Conservation (phyloP, 495 filamentous ascomycete genomes). For the Trypethelium eluteriae region DNA sequence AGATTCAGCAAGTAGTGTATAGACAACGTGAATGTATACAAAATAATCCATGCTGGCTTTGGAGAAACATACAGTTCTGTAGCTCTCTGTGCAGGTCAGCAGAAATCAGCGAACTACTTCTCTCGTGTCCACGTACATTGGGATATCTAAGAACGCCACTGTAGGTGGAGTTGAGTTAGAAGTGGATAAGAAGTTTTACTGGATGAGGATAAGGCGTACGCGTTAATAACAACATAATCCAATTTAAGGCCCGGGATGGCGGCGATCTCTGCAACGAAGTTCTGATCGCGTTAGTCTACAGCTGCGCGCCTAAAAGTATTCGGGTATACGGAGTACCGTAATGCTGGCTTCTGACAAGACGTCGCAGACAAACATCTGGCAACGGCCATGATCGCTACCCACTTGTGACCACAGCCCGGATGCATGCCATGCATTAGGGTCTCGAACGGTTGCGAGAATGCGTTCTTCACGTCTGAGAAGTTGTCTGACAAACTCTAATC, state of each 20-base stretch:
- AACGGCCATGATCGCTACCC: constrained; percentile 35
- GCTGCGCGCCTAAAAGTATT: not conserved
- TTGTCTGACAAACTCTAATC: constrained; percentile 48
- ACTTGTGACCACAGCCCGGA: constrained; percentile 39
- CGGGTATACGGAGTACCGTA: constrained; percentile 29
- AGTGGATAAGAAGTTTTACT: not conserved
- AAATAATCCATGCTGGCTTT: not conserved
- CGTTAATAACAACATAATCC: constrained; percentile 49
- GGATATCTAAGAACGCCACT: constrained; percentile 50
- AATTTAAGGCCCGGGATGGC: constrained; percentile 34
- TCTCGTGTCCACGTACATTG: constrained; percentile 34
- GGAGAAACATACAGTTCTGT: constrained; percentile 42
- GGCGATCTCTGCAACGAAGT: constrained; percentile 32
- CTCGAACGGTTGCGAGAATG: constrained; percentile 48
- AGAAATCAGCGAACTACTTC: not conserved
- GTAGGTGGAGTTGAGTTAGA: not conserved
- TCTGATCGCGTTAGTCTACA: constrained; percentile 19
- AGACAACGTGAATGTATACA: constrained; percentile 4
- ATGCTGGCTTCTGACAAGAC: constrained; percentile 47
- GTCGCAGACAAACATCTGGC: constrained; percentile 46
- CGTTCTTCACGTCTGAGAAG: constrained; percentile 40
- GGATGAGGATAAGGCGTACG: constrained; percentile 17
- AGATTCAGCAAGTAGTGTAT: not conserved
- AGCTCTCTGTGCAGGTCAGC: constrained; percentile 38
- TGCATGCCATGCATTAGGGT: constrained; percentile 33